Evolutionary conservation across 768 basidiomycete genomes (phyloP).

Genomic region (Suillus plorans): DNA sequence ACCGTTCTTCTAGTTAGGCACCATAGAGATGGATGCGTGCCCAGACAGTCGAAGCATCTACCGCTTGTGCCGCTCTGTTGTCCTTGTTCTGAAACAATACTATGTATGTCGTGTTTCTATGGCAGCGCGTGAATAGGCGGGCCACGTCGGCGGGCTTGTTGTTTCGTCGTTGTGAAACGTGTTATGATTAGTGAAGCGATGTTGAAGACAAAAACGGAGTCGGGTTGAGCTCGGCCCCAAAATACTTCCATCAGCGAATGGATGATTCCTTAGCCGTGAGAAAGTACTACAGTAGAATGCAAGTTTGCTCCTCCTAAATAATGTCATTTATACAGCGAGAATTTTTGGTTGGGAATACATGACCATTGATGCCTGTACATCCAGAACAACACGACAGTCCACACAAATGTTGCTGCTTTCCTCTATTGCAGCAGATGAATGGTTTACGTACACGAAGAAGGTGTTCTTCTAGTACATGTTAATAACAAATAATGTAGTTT

Average conservation of each 20-base stretch:
- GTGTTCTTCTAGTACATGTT: not conserved
- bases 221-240: not conserved
- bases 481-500: not conserved
- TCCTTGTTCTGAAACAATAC: not conserved
- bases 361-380: too few species aligned
- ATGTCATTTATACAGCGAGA: too few species aligned
- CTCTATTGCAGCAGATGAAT: too few species aligned
- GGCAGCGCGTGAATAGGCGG: not conserved
- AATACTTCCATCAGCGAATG: not conserved
- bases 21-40: not conserved
- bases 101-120: not conserved
- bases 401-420: too few species aligned
- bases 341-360: too few species aligned
- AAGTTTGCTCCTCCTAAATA: too few species aligned
- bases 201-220: not conserved
- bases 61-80: not conserved
- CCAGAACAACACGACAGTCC: too few species aligned
- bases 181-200: not conserved
- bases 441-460: not conserved
- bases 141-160: not conserved
- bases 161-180: conserved; percentile 2
- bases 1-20: conserved; percentile 4
- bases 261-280: too few species aligned
- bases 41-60: not conserved
- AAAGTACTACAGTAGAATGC: too few species aligned